A percentile compares a stretch with the other conserved stretches of the same genome.
These are phyloP conservation scores for Starmera pachycereana DNA, from an alignment of 805 yeast genomes.

Conservation along the genomic window DNA sequence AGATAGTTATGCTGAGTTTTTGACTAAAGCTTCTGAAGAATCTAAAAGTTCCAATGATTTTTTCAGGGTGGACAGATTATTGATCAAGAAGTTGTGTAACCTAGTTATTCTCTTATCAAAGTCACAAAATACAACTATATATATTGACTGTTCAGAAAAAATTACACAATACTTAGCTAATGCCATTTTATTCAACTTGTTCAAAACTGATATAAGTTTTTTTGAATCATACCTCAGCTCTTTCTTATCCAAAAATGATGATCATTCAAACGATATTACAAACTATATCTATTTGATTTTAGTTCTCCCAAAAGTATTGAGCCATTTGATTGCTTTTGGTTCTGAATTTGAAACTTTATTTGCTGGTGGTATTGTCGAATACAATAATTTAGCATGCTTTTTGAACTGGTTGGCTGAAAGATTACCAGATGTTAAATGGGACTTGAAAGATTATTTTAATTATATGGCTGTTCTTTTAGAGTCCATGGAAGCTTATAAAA, in stretches of 20 bases:
- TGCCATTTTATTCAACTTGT: conserved; percentile 24
- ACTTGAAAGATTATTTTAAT: conserved; percentile 16
- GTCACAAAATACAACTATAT: conserved; percentile 22
- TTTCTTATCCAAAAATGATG: conserved; percentile 8
- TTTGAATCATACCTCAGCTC: conserved; percentile 12
- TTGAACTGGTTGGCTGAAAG: conserved; percentile 11
- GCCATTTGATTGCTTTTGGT: conserved; percentile 21
- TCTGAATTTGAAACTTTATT: conserved; percentile 14
- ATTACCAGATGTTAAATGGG: conserved; percentile 16
- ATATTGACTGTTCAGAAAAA: conserved; percentile 20
- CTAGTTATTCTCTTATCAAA: conserved; percentile 20
- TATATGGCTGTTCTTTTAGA: conserved; percentile 14
- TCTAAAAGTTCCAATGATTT: conserved; percentile 16
- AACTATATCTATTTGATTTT: conserved; percentile 11
- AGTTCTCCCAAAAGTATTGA: conserved; percentile 20
- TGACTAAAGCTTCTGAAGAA: conserved; percentile 19
- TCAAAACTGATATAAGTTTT: conserved; percentile 12
- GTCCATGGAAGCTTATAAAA: conserved; percentile 13
- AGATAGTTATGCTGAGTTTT: conserved; percentile 14
- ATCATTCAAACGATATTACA: conserved; percentile 6
- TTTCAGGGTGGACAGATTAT: conserved; percentile 20
- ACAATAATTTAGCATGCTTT: conserved; percentile 13
- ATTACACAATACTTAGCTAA: conserved; percentile 25
- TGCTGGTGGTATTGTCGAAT: conserved; percentile 10
- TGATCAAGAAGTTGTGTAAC: conserved; percentile 17